These are phyloP conservation scores for Haplosporangium sp. DNA, from an alignment of 371 early-diverging fungal species.

Conservation along the genomic window DNA sequence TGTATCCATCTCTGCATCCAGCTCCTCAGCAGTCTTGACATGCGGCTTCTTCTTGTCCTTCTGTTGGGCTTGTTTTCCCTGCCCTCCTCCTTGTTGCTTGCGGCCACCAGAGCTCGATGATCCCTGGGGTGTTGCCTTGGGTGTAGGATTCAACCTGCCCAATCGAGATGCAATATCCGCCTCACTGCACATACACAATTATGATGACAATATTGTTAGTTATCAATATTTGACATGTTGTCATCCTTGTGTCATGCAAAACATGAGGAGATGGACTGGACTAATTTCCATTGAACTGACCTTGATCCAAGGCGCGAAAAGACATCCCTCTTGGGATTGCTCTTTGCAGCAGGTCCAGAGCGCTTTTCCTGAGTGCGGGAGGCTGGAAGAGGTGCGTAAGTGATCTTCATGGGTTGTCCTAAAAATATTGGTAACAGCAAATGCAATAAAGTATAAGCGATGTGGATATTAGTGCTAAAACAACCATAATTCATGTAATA, in stretches of 20 bases:
- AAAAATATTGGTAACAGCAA: neutral
- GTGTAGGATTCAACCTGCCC: constrained; percentile 35
- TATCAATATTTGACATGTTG: neutral
- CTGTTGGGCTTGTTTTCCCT: constrained; percentile 7
- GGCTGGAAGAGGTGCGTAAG: constrained; percentile 41
- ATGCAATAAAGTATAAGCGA: neutral
- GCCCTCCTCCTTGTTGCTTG: constrained; percentile 9
- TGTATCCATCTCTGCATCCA: constrained; percentile 56
- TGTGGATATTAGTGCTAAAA: neutral
- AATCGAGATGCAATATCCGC: constrained; percentile 47
- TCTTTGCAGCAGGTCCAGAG: constrained; percentile 6
- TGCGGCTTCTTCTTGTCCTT: constrained; percentile 27
- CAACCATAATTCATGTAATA: neutral
- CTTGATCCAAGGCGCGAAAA: constrained; percentile 54
- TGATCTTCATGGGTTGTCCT: constrained; percentile 53
- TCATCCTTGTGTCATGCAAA: neutral
- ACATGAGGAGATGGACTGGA: no score
- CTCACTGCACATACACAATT: constrained; percentile 17
- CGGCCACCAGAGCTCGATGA: neutral
- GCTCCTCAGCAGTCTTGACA: constrained; percentile 37
- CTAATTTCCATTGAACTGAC: constrained; percentile 2
- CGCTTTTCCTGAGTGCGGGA: constrained; percentile 19
- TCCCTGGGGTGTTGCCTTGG: constrained; percentile 5
- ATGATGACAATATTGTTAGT: constrained; percentile 1
- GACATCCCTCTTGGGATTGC: constrained; percentile 34